Percentiles rank a stretch among this genome's conserved stretches.
Conservation (phyloP, 2,329 filamentous ascomycete genomes). For the Sclerotinia spermophila region DNA sequence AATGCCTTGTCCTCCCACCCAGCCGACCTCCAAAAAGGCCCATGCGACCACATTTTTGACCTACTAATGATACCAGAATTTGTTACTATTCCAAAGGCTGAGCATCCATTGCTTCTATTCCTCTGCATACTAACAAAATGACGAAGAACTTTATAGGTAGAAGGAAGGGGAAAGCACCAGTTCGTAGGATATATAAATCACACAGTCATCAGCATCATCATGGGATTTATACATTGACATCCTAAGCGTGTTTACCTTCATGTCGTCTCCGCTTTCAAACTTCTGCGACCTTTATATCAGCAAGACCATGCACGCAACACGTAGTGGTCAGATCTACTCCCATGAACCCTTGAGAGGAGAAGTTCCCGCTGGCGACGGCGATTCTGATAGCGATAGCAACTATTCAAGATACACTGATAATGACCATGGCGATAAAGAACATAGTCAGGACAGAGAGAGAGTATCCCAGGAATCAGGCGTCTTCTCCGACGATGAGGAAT, state of each 20-base stretch:
- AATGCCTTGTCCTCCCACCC: slow-evolving; percentile 21
- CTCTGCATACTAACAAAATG: slow-evolving; percentile 25
- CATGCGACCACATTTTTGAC: slow-evolving; percentile 23
- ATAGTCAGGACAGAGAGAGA: slow-evolving; percentile 6
- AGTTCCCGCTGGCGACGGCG: slow-evolving; percentile 21
- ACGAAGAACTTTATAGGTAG: slow-evolving; percentile 27
- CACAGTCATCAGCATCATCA: slow-evolving; percentile 29
- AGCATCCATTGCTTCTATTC: slow-evolving; percentile 26
- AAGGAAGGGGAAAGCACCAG: slow-evolving; percentile 20
- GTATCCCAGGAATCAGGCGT: slow-evolving; percentile 9
- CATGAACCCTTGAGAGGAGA: slow-evolving; percentile 26
- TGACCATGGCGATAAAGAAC: slow-evolving; percentile 11
- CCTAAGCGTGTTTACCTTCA: slow-evolving; percentile 25
- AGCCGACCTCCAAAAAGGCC: slow-evolving; percentile 29
- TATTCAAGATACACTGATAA: slow-evolving; percentile 1
- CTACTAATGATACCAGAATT: slow-evolving; percentile 22
- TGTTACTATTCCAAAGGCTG: slow-evolving; percentile 29
- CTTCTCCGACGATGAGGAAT: slow-evolving; percentile 14
- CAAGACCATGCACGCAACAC: slow-evolving; percentile 31
- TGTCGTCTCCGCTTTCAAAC: slow-evolving; percentile 34
- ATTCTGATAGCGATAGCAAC: slow-evolving; percentile 16
- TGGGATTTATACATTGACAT: slow-evolving; percentile 22
- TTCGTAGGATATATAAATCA: slow-evolving; percentile 29
- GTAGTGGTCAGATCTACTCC: slow-evolving; percentile 20
- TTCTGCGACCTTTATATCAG: slow-evolving; percentile 35